Base-by-base conservation (phyloP, 768 basidiomycete species). In the Leccinum incarnatum region DNA sequence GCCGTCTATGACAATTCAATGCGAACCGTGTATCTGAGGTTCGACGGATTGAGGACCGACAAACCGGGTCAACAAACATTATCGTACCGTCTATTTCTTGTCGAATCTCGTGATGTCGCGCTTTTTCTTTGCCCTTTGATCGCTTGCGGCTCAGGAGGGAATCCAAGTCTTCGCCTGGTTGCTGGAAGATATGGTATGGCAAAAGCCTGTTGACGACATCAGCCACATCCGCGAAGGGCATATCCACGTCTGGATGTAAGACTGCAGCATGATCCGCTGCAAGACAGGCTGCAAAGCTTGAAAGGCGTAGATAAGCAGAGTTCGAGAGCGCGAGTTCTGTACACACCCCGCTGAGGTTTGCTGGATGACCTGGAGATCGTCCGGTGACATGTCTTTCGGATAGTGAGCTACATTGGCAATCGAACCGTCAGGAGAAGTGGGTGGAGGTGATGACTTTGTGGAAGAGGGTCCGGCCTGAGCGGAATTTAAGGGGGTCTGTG, bases 171-270 rank as follows among this genome's bases (percentile, higher is more conserved):
- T 87, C 85, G 57, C 73, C 74, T 0, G 90, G 90, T 59, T 90
- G 87, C 62, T 88, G 88, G 62, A 87, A 91, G 52, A 93, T 73
- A 66, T 93, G 91, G 65, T 90, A 93, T 0, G 91, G 90, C 21
- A 93, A 76, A 21, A 93, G 77, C 52, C 90, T 81, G n/a, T 82
- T 79, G 23, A 91, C 77, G 3, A 78, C 86, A 67, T 93, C 91
- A 5, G 73, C 67, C 9, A 77, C 72, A 65, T 89, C 84, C 14
- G 65, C 60, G 64, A 93, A 93, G 2, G 90, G 86, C 1, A 83
- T 78, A 52, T 91, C 88, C 37, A 82, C 78, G 63, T 92, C 87
- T 40, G 89, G 89, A 53, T 83, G 79, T 52, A 84, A 64, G 15
- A 82, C 82, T 15, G 79, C 74, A 42, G 77, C 74, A 55, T 91